A percentile compares a stretch with the other conserved stretches of the same genome.
These are phyloP conservation scores for Nakazawaea molendinolei DNA, from an alignment of 805 yeast genomes.

Conservation along the genomic window DNA sequence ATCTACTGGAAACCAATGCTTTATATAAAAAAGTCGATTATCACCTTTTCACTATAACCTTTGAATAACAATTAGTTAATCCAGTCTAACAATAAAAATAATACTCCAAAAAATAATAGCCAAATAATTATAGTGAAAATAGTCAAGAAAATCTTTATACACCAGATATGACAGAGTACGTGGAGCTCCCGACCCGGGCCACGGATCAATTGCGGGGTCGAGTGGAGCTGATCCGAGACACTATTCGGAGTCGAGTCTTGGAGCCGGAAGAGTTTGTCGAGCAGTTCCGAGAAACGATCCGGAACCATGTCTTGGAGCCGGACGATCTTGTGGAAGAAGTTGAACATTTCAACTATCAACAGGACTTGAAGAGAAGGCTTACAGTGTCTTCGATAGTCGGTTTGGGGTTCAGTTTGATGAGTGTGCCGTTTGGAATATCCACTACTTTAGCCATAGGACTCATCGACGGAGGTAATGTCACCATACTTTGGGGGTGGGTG, in stretches of 20 bases:
- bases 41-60: too few species aligned
- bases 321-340: conserved; percentile 49
- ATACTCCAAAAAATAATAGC: too few species aligned
- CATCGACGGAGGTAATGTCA: conserved; percentile 70
- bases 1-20: too few species aligned
- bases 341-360: conserved; percentile 70
- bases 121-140: background rate
- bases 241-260: conserved; percentile 6
- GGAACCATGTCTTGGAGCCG: conserved; percentile 19
- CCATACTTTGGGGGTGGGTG: conserved; percentile 71
- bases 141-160: conserved; percentile 8
- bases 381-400: conserved; percentile 70
- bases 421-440: conserved; percentile 73
- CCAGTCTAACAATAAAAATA: too few species aligned
- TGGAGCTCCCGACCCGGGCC: too few species aligned
- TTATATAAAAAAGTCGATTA: too few species aligned
- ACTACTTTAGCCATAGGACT: conserved; percentile 67
- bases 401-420: conserved; percentile 74
- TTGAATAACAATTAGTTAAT: too few species aligned
- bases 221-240: conserved; percentile 6
- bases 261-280: conserved; percentile 42
- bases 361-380: conserved; percentile 60
- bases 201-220: conserved; percentile 5
- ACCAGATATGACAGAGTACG: conserved; percentile 14
- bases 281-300: too few species aligned